phyloP scores from a whole-genome alignment of 2,329 filamentous ascomycete genomes.

The Chalaropsis ovoidea region DNA sequence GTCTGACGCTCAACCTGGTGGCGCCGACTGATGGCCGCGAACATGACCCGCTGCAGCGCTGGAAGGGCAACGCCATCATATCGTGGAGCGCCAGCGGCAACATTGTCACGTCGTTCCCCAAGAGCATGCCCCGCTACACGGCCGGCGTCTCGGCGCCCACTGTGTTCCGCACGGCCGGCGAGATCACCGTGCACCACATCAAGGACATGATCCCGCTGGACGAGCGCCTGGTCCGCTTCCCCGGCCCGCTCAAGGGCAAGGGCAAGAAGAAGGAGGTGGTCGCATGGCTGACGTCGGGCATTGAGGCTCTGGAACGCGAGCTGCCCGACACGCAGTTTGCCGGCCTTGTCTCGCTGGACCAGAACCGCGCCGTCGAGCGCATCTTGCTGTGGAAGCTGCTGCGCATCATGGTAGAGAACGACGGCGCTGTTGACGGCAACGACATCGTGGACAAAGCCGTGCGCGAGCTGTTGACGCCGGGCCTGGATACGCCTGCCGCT shows the following conservation, averaged over 20 bases:
- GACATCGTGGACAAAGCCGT: slow-evolving; percentile 63
- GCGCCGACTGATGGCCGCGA: slow-evolving; percentile 56
- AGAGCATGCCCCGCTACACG: slow-evolving; percentile 75
- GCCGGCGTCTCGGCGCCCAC: slow-evolving; percentile 62
- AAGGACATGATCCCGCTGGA: slow-evolving; percentile 62
- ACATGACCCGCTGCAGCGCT: slow-evolving; percentile 71
- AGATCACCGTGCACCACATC: slow-evolving; percentile 65
- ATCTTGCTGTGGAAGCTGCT: slow-evolving; percentile 81
- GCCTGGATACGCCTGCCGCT: slow-evolving; percentile 25
- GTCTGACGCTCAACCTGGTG: slow-evolving; percentile 48
- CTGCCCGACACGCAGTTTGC: slow-evolving; percentile 41
- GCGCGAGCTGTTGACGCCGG: slow-evolving; percentile 60
- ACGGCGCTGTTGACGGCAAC: slow-evolving; percentile 69
- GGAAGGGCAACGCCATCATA: slow-evolving; percentile 82
- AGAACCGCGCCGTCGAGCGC: slow-evolving; percentile 68
- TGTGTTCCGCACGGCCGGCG: slow-evolving; percentile 72
- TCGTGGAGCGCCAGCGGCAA: slow-evolving; percentile 80
- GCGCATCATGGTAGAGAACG: slow-evolving; percentile 70
- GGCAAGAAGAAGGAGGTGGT: slow-evolving; percentile 91
- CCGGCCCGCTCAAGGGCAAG: slow-evolving; percentile 79
- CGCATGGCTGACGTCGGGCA: slow-evolving; percentile 67
- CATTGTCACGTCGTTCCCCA: slow-evolving; percentile 76
- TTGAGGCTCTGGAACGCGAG: slow-evolving; percentile 59
- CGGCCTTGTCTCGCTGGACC: slow-evolving; percentile 46
- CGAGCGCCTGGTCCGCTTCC: slow-evolving; percentile 69